Percentiles rank a stretch among this genome's conserved stretches.
Conservation (phyloP, 371 early-diverging fungal genomes). For the Thermomucor indicae-seudaticae region DNA sequence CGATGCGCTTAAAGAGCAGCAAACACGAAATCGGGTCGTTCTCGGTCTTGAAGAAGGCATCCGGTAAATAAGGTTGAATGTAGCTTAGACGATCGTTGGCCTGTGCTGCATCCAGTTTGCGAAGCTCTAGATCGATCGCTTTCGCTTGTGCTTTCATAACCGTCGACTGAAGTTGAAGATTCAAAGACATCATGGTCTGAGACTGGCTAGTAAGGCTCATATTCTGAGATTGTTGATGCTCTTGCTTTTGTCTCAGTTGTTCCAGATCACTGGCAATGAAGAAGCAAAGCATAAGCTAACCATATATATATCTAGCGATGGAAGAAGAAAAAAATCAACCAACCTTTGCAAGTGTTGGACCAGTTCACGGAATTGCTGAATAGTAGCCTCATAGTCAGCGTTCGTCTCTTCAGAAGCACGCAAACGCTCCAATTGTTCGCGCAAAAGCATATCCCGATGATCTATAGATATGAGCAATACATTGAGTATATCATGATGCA, state of each 20-base stretch:
- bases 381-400: slow-evolving; percentile 82
- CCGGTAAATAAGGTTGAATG: slow-evolving; percentile 80
- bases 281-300: neutral
- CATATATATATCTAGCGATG: neutral
- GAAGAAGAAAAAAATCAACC: neutral
- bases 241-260: slow-evolving; percentile 62
- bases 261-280: slow-evolving; percentile 56
- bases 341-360: slow-evolving; percentile 72
- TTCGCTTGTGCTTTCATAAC: slow-evolving; percentile 85
- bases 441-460: slow-evolving; percentile 64
- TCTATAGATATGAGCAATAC: slow-evolving; percentile 18
- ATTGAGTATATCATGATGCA: too few species aligned
- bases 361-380: slow-evolving; percentile 85
- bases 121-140: slow-evolving; percentile 85
- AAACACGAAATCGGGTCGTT: slow-evolving; percentile 75
- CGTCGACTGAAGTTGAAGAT: slow-evolving; percentile 75
- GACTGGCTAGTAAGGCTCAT: slow-evolving; percentile 62
- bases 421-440: slow-evolving; percentile 58
- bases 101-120: slow-evolving; percentile 81
- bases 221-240: slow-evolving; percentile 49
- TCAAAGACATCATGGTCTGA: slow-evolving; percentile 81
- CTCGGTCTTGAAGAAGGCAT: slow-evolving; percentile 77
- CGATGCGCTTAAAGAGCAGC: slow-evolving; percentile 73
- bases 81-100: slow-evolving; percentile 73
- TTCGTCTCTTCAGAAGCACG: slow-evolving; percentile 73